Base-by-base conservation (phyloP, 2,329 filamentous ascomycete genomes). In the Claviceps sp. region DNA sequence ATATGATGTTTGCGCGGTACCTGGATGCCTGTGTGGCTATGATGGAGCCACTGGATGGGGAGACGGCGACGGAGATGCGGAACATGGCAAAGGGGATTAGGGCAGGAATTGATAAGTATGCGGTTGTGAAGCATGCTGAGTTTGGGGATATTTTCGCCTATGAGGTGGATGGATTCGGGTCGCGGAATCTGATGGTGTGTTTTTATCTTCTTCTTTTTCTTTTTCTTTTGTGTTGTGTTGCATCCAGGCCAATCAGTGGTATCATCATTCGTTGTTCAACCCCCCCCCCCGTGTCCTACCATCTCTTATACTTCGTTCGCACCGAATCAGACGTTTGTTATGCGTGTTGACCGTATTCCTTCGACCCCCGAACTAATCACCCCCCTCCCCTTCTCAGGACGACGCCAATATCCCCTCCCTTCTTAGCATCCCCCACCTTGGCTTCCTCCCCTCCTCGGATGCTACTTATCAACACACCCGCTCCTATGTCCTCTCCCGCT, bases 1-100 rank as follows among this genome's bases (percentile, higher is more conserved):
- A 96, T 65, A 88, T 88, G 83, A 86, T 88, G 83, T 82, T 88
- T 57, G 74, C 82, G 36, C 69, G 76, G 22, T 85, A 81, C 58
- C 73, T 89, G 3, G 68, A 69, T 11, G 69, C 72, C 0, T 65
- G 74, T 59, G 60, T 73, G 61, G 53, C 66, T 56, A 70, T 78
- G 53, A 74, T 75, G 66, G 62, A 67, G 23, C 57, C 58, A 6
- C 62, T 77, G 4, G 68, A 72, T 7, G 0, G 71, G 79, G 50
- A 76, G 63, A 69, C 85, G 0, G 75, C 79, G 0, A 62, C 66
- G 3, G 64, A 73, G 53, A 87, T 88, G 83, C 67, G 66, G 13
- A 65, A 64, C 23, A 68, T 87, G 53, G 88, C 68, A 0, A 55
- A 55, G 2, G 61, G 56, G 9, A 85, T 91, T 51, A 73, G 76